phyloP scores from a whole-genome alignment of 495 filamentous ascomycete genomes.

The Aspergillus avenaceus region DNA sequence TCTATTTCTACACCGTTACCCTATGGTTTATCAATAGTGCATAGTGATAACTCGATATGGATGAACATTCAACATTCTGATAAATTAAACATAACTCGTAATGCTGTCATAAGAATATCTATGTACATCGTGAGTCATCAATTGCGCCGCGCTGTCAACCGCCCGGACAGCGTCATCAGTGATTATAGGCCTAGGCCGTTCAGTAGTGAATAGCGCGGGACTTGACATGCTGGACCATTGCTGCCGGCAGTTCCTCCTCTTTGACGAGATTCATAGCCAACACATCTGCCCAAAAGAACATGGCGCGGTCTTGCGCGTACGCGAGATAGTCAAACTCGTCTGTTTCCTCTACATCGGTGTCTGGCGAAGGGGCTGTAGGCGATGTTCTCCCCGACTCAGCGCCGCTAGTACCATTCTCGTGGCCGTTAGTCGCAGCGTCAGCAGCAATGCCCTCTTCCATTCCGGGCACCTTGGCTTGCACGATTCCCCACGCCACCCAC shows the following conservation, averaged over 20 bases:
- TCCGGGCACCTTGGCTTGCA: constrained; percentile 82
- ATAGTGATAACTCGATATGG: too few relatives aligned
- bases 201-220: constrained; percentile 52
- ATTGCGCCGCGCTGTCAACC: neutral
- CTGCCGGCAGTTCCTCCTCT: constrained; percentile 67
- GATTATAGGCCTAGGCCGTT: constrained; percentile 8
- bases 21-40: too few relatives aligned
- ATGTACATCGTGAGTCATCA: constrained; percentile 26
- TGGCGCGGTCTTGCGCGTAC: constrained; percentile 84
- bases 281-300: constrained; percentile 92
- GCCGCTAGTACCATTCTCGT: constrained; percentile 4
- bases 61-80: too few relatives aligned
- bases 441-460: constrained; percentile 38
- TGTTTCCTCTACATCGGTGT: constrained; percentile 35
- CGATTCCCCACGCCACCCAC: constrained; percentile 95
- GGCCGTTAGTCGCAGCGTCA: constrained; percentile 3
- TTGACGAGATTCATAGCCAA: constrained; percentile 65
- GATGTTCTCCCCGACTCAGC: constrained; percentile 6
- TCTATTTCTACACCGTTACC: neutral
- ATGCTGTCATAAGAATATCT: constrained; percentile 2
- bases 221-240: constrained; percentile 54
- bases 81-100: neutral
- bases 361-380: constrained; percentile 14
- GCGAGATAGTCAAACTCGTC: constrained; percentile 88
- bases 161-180: neutral